These are phyloP conservation scores for Globisporangium megalacanthum DNA, from an alignment of 352 stramenopile species.

Conservation along the genomic window DNA sequence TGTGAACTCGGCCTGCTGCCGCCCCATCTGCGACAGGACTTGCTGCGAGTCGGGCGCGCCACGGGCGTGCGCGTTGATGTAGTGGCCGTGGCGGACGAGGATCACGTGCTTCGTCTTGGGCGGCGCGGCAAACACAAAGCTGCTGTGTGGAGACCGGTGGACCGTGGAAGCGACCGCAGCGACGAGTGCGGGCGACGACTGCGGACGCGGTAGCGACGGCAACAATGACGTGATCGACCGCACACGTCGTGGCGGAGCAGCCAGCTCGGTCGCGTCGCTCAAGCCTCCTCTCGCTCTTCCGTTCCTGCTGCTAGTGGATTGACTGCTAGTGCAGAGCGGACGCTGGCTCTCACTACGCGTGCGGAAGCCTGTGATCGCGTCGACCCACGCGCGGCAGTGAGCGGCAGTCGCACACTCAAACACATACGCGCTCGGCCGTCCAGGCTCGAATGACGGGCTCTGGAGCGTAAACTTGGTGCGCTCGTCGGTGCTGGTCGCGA, in stretches of 20 bases:
- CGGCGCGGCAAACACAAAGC: conserved; percentile 45
- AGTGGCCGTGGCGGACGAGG: conserved; percentile 74
- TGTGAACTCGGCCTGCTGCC: conserved; percentile 63
- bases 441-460: conserved; percentile 4
- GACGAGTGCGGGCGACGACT: background rate
- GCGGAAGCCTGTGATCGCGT: conserved; percentile 22
- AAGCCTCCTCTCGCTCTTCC: background rate
- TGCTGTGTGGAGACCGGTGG: conserved; percentile 15
- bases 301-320: background rate
- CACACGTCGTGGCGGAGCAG: background rate
- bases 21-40: conserved; percentile 76
- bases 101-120: conserved; percentile 71
- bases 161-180: background rate
- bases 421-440: conserved; percentile 18
- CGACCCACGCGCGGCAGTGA: conserved; percentile 29
- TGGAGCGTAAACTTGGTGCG: conserved; percentile 37
- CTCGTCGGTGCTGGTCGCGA: conserved; percentile 21
- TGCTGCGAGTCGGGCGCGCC: conserved; percentile 54
- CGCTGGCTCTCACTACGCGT: background rate
- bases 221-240: conserved; percentile 11
- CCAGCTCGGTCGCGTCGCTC: background rate
- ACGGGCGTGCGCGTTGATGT: conserved; percentile 69
- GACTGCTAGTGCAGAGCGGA: background rate
- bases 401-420: conserved; percentile 27
- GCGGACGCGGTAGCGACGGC: background rate